Conservation (phyloP, 306 rosid genomes). For the Dryas alaskensis region DNA sequence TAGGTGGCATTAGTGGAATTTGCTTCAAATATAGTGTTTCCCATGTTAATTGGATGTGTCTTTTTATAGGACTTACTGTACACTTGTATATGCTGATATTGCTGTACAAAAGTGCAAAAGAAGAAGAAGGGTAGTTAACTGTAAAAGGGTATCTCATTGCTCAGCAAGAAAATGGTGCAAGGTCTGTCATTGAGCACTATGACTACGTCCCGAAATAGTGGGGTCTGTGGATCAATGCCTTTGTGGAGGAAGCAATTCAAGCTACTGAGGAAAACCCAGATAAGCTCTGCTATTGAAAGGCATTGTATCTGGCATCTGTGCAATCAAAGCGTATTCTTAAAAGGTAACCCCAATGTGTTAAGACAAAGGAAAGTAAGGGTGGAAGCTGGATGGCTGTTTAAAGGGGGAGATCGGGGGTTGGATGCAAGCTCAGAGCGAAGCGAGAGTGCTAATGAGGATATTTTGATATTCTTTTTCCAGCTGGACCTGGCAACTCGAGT, state of each 20-base stretch:
- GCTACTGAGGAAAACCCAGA: slow-evolving; percentile 39
- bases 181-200: slow-evolving; percentile 58
- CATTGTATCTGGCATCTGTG: slow-evolving; percentile 42
- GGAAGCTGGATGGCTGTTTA: slow-evolving; percentile 79
- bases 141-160: slow-evolving; percentile 1
- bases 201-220: slow-evolving; percentile 43
- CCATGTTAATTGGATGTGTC: not conserved
- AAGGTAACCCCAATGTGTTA: slow-evolving; percentile 36
- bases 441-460: slow-evolving; percentile 83
- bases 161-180: slow-evolving; percentile 47
- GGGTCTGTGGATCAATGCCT: slow-evolving; percentile 42
- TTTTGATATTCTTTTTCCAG: slow-evolving; percentile 85
- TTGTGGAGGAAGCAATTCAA: slow-evolving; percentile 48
- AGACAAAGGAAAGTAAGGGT: slow-evolving; percentile 43
- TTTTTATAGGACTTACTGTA: not conserved
- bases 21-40: not conserved
- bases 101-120: not conserved
- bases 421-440: slow-evolving; percentile 77
- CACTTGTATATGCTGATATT: slow-evolving; percentile 14
- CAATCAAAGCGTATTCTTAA: slow-evolving; percentile 31
- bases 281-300: slow-evolving; percentile 29
- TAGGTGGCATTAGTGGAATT: too few species aligned
- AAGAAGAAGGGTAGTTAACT: slow-evolving; percentile 1
- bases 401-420: slow-evolving; percentile 59
- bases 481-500: slow-evolving; percentile 89